Conservation (phyloP, 2,329 filamentous ascomycete genomes). For the Botrytis cinerea region DNA sequence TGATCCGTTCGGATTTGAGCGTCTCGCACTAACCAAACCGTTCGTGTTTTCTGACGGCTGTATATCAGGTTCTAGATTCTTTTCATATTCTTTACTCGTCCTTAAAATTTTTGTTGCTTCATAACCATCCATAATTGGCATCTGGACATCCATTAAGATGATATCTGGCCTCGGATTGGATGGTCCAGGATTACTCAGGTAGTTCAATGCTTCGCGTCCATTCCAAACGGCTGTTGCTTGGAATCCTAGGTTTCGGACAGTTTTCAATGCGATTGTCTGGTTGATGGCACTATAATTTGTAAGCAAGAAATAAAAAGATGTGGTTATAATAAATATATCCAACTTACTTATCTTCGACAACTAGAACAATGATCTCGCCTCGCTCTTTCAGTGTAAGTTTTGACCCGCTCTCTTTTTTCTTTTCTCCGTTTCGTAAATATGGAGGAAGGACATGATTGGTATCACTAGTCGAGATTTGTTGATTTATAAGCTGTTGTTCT, state of each 20-base stretch:
- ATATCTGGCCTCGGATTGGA: slow-evolving; percentile 31
- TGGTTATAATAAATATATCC: neutral
- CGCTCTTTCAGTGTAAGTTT: slow-evolving; percentile 25
- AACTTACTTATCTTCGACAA: slow-evolving; percentile 37
- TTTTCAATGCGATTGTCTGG: slow-evolving; percentile 35
- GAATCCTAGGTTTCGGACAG: slow-evolving; percentile 35
- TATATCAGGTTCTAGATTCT: neutral
- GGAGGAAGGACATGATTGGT: slow-evolving; percentile 20
- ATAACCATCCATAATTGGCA: slow-evolving; percentile 56
- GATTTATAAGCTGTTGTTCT: slow-evolving; percentile 23
- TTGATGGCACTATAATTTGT: slow-evolving; percentile 34
- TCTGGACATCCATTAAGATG: slow-evolving; percentile 51
- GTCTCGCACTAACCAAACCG: neutral
- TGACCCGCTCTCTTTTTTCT: neutral
- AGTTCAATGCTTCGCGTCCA: slow-evolving; percentile 36
- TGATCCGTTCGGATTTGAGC: neutral
- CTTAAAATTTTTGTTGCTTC: slow-evolving; percentile 51
- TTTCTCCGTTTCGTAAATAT: slow-evolving; percentile 1
- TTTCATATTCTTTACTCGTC: slow-evolving; percentile 32
- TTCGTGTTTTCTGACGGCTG: slow-evolving; percentile 41
- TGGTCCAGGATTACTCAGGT: slow-evolving; percentile 29
- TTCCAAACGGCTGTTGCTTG: slow-evolving; percentile 36
- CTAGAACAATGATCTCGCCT: slow-evolving; percentile 30
- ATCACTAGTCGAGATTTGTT: slow-evolving; percentile 26
- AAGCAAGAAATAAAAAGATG: neutral